Evolutionary conservation across 306 rosid species (phyloP).

Genomic region (Fragaria ananassa): DNA sequence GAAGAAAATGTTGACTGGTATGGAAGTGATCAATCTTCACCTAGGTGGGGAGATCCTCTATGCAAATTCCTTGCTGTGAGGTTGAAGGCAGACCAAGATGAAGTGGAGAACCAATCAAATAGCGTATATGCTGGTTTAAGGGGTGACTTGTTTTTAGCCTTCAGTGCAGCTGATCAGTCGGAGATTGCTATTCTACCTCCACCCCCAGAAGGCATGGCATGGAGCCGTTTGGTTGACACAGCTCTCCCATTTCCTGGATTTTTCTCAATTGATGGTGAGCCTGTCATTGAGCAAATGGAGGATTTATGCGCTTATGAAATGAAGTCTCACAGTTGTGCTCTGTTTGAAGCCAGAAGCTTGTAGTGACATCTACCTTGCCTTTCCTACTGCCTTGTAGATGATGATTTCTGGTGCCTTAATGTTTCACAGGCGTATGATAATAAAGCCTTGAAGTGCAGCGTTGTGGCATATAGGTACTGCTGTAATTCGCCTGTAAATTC

Average conservation of each 20-base stretch:
- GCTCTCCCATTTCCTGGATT: constrained; percentile 83
- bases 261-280: constrained; percentile 51
- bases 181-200: constrained; percentile 56
- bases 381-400: not conserved
- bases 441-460: constrained; percentile 1
- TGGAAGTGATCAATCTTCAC: constrained; percentile 53
- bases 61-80: constrained; percentile 77
- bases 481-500: constrained; percentile 18
- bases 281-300: constrained; percentile 32
- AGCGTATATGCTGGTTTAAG: constrained; percentile 27
- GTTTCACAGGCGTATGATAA: not conserved
- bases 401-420: not conserved
- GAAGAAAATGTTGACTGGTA: constrained; percentile 79
- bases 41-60: constrained; percentile 73
- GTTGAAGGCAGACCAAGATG: constrained; percentile 49
- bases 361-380: constrained; percentile 3
- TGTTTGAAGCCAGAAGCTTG: constrained; percentile 58
- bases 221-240: constrained; percentile 74
- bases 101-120: constrained; percentile 15
- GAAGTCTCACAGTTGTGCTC: constrained; percentile 68
- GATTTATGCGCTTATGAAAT: constrained; percentile 42
- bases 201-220: constrained; percentile 51
- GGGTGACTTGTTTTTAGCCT: constrained; percentile 61
- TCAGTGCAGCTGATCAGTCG: constrained; percentile 60
- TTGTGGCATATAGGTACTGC: not conserved